Evolutionary conservation across 306 rosid species (phyloP).

Genomic region (Trifolium dubium): DNA sequence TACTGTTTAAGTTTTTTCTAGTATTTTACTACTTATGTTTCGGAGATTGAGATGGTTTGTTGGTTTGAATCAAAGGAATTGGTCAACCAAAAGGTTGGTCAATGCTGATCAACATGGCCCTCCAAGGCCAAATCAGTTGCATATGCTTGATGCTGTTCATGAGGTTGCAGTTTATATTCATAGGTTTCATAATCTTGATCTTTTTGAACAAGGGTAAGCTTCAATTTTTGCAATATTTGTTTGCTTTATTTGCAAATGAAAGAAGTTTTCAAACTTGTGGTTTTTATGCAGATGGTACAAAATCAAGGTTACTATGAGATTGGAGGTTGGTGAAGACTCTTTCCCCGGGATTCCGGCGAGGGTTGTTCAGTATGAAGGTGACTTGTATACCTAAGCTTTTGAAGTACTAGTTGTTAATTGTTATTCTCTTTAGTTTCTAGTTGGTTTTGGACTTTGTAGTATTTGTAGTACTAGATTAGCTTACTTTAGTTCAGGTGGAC

Average conservation of each 20-base stretch:
- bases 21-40: conserved; percentile 63
- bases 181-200: conserved; percentile 96
- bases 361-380: conserved; percentile 96
- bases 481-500: conserved; percentile 29
- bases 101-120: conserved; percentile 61
- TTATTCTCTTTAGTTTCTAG: conserved; percentile 34
- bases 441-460: conserved; percentile 25
- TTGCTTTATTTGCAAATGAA: background rate
- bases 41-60: conserved; percentile 73
- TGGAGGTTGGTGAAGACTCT: conserved; percentile 68
- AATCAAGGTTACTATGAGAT: conserved; percentile 79
- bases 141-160: conserved; percentile 71
- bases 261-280: background rate
- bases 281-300: conserved; percentile 75
- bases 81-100: conserved; percentile 68
- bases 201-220: conserved; percentile 83
- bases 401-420: conserved; percentile 34
- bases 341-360: conserved; percentile 85
- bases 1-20: conserved; percentile 23
- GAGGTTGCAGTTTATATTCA: conserved; percentile 91
- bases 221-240: background rate
- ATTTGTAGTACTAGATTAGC: conserved; percentile 23
- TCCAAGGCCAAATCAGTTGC: conserved; percentile 55
- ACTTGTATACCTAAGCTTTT: conserved; percentile 25
- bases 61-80: conserved; percentile 65